A percentile compares a stretch with the other conserved stretches of the same genome.
Evolutionary conservation across 2,329 filamentous ascomycete genomes (phyloP).

Genomic region (Leptographium galeiforme): DNA sequence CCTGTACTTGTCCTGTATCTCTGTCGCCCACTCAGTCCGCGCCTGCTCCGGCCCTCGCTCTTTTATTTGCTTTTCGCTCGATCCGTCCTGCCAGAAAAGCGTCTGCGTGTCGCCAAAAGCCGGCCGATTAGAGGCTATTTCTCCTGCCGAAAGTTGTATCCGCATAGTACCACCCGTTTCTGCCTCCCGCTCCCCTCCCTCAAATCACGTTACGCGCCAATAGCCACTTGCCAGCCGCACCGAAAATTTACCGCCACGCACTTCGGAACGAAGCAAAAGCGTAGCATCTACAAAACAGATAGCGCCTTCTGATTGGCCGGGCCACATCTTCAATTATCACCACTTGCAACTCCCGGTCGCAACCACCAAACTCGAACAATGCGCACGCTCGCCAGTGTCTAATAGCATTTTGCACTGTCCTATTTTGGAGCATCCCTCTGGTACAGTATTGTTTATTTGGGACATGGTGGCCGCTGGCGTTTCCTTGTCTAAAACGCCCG

Average conservation of each 20-base stretch:
- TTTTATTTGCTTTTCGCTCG: not conserved
- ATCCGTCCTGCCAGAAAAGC: not conserved
- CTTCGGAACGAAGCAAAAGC: constrained; percentile 1
- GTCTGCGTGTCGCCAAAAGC: not conserved
- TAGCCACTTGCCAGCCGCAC: not conserved
- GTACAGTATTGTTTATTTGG: not conserved
- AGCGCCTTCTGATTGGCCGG: not conserved
- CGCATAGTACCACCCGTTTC: not conserved
- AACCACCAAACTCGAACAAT: not conserved
- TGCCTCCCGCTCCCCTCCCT: not conserved
- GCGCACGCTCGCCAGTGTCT: not conserved
- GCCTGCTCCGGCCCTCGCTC: constrained; percentile 11
- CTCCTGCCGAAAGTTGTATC: not conserved
- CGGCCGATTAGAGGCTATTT: constrained; percentile 6
- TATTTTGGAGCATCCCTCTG: not conserved
- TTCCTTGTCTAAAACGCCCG: not conserved
- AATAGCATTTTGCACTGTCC: not conserved
- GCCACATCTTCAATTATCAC: not conserved
- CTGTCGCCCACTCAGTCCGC: constrained; percentile 13
- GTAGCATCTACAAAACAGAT: not conserved
- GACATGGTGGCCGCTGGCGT: not conserved
- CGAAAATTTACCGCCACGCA: not conserved
- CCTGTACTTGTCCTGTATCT: constrained; percentile 17
- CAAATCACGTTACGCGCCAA: not conserved
- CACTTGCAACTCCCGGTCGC: not conserved